A percentile compares a stretch with the other conserved stretches of the same genome.
These are phyloP conservation scores for Zelonia costaricensis DNA, from an alignment of 208 protist species.

Conservation along the genomic window DNA sequence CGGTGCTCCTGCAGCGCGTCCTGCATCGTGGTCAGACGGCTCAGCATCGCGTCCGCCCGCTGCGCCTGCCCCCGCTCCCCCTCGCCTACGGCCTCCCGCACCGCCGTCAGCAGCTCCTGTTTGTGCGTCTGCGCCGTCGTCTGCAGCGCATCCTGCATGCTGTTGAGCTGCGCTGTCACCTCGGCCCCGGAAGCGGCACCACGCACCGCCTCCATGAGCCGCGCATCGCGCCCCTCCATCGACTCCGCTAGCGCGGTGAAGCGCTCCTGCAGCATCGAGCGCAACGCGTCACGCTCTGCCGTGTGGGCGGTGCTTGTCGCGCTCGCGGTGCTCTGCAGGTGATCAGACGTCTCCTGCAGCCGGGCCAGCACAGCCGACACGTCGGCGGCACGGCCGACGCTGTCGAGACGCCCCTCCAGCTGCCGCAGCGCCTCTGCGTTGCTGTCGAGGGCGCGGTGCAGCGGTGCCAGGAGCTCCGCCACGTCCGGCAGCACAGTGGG, in stretches of 20 bases:
- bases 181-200: conserved; percentile 1
- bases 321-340: conserved; percentile 9
- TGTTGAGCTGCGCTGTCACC: conserved; percentile 15
- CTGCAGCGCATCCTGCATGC: conserved; percentile 9
- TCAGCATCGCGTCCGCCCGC: conserved; percentile 13
- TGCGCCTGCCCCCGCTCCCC: conserved; percentile 7
- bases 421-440: conserved; percentile 18
- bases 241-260: conserved; percentile 15
- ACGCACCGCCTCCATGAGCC: conserved; percentile 20
- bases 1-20: conserved; percentile 18
- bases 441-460: conserved; percentile 13
- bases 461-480: conserved; percentile 7
- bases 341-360: conserved; percentile 18
- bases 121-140: conserved; percentile 1
- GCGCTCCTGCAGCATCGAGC: conserved; percentile 2
- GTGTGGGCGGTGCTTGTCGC: not conserved
- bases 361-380: conserved; percentile 13
- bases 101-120: conserved; percentile 6
- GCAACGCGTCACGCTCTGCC: conserved; percentile 14
- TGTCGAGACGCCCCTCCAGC: conserved; percentile 19
- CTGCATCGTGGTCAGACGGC: conserved; percentile 20
- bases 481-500: not conserved
- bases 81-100: conserved; percentile 7
- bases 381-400: conserved; percentile 14
- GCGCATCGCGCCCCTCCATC: conserved; percentile 17